Percentiles rank a stretch among this genome's conserved stretches.
These are phyloP conservation scores for Pascua guehoae DNA, from an alignment of 1,284 basidiomycete genomes.

Conservation along the genomic window DNA sequence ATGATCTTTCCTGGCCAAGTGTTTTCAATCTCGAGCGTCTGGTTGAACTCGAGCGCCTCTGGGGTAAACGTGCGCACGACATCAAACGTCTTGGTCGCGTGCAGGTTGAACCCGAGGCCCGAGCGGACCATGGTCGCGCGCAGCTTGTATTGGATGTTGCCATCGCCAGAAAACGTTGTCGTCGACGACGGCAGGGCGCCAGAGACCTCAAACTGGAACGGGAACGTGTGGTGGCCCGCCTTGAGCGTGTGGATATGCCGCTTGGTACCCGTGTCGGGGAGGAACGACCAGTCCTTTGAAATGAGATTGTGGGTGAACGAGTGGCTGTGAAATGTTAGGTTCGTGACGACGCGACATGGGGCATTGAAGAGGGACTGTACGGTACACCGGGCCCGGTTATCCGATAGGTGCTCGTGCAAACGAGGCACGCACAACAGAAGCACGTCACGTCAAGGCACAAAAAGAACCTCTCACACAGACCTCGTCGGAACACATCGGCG, in stretches of 20 bases:
- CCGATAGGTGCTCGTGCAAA: conserved; percentile 13
- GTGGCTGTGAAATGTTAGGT: conserved; percentile 31
- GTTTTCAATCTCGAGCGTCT: conserved; percentile 86
- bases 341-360: neutral
- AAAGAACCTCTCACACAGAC: no score
- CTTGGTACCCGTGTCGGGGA: conserved; percentile 61
- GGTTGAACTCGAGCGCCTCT: conserved; percentile 88
- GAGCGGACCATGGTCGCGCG: conserved; percentile 73
- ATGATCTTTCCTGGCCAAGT: conserved; percentile 94
- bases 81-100: conserved; percentile 60
- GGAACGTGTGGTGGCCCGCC: conserved; percentile 61
- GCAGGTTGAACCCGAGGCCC: conserved; percentile 64
- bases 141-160: conserved; percentile 76
- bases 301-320: conserved; percentile 64
- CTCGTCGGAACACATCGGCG: neutral
- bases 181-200: conserved; percentile 76
- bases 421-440: no score
- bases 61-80: conserved; percentile 69
- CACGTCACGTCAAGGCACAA: no score
- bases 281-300: conserved; percentile 71
- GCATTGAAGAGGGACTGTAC: neutral
- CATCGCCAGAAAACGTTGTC: conserved; percentile 57
- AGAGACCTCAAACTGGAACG: conserved; percentile 72
- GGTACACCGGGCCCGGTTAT: neutral
- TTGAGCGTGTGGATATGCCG: conserved; percentile 80